phyloP scores from a whole-genome alignment of 108 stramenopile species.

The Aurantiochytrium sp. region DNA sequence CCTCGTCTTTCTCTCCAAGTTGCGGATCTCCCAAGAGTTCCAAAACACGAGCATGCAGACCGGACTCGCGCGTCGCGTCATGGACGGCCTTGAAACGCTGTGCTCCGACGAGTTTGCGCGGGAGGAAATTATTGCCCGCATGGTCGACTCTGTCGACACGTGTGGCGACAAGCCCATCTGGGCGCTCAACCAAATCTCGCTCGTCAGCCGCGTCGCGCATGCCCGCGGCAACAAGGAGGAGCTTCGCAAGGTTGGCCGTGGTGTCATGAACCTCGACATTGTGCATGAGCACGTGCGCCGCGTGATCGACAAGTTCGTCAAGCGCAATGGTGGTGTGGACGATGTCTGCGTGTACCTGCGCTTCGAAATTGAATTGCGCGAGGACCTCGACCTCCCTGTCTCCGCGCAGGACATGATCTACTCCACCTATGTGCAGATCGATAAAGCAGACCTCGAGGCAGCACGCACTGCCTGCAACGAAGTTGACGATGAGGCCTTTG shows the following conservation, averaged over 20 bases:
- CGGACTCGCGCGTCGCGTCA: background rate
- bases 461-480: background rate
- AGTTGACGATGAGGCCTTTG: background rate
- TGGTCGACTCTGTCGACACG: background rate
- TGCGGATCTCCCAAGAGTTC: background rate
- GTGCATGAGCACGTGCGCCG: background rate
- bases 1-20: background rate
- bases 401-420: conserved; percentile 1
- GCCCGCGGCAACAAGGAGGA: background rate
- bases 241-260: background rate
- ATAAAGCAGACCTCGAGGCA: background rate
- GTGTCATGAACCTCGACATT: background rate
- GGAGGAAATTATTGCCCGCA: background rate
- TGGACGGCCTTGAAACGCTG: background rate
- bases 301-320: background rate
- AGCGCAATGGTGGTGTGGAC: background rate
- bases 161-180: conserved; percentile 14
- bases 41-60: background rate
- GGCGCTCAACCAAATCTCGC: background rate
- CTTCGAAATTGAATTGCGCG: background rate
- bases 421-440: background rate
- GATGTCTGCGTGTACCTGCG: conserved; percentile 10
- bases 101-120: background rate
- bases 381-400: background rate
- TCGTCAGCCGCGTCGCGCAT: background rate